phyloP scores from a whole-genome alignment of 148 eudicot genomes.

The Spergularia marina region DNA sequence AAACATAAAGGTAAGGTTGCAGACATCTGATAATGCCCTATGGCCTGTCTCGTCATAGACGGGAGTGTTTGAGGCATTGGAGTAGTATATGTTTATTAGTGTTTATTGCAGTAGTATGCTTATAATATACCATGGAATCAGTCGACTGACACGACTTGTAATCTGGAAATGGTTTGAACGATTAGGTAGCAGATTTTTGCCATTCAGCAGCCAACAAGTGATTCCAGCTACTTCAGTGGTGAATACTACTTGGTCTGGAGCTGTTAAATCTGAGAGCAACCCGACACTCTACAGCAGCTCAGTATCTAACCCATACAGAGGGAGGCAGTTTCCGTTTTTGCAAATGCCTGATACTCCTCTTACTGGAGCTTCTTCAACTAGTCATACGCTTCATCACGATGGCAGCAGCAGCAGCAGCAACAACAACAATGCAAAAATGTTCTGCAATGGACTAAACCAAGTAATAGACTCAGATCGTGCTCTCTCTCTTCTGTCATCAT shows the following conservation, averaged over 20 bases:
- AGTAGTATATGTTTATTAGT: no score
- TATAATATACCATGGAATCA: background rate
- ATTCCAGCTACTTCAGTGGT: constrained; percentile 43
- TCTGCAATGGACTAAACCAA: constrained; percentile 37
- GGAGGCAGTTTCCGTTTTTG: constrained; percentile 51
- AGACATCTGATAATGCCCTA: no score
- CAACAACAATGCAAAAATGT: constrained; percentile 23
- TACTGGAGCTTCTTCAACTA: constrained; percentile 37
- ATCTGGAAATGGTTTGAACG: background rate
- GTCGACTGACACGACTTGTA: background rate
- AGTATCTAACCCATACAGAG: constrained; percentile 29
- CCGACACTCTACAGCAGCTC: constrained; percentile 27
- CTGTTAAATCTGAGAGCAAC: constrained; percentile 41
- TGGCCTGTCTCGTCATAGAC: no score
- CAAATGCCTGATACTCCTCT: constrained; percentile 31
- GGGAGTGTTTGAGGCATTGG: no score
- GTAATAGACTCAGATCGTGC: constrained; percentile 65
- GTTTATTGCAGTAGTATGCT: no score
- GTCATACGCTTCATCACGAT: constrained; percentile 42
- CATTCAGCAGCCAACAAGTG: constrained; percentile 46
- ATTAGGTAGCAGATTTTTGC: constrained; percentile 48
- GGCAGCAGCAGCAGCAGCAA: constrained; percentile 21
- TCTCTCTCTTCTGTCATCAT: constrained; percentile 99
- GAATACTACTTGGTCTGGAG: constrained; percentile 46
- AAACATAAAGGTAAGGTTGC: no score